phyloP scores from a whole-genome alignment of 2,329 filamentous ascomycete genomes.

The Neonectria hederae region DNA sequence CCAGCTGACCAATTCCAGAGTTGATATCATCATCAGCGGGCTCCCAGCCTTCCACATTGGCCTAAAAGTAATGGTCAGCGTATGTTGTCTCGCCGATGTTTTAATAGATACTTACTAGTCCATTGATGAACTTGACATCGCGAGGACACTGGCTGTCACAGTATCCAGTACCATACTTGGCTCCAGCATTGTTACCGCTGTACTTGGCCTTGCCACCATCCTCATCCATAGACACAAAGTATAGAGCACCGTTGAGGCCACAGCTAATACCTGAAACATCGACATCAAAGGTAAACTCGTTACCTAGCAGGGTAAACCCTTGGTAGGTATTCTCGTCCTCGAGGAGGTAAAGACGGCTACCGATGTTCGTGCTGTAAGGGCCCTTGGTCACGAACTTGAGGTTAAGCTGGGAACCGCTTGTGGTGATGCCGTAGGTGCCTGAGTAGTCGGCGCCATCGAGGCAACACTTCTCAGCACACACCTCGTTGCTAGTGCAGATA shows the following conservation, averaged over 20 bases:
- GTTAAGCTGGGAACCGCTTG: constrained; percentile 61
- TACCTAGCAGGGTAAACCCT: constrained; percentile 70
- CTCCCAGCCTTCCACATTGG: constrained; percentile 62
- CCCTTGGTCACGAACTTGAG: constrained; percentile 67
- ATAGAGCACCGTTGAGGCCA: constrained; percentile 77
- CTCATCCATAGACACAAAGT: constrained; percentile 70
- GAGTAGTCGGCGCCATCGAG: constrained; percentile 64
- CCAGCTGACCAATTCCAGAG: constrained; percentile 61
- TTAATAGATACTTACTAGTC: constrained; percentile 48
- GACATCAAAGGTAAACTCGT: constrained; percentile 78
- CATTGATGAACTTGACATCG: constrained; percentile 67
- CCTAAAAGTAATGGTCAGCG: constrained; percentile 44
- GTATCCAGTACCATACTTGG: constrained; percentile 69
- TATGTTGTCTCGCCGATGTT: constrained; percentile 29
- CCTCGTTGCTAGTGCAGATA: constrained; percentile 51
- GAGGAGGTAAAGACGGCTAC: constrained; percentile 72
- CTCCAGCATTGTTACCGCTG: constrained; percentile 60
- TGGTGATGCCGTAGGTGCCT: constrained; percentile 62
- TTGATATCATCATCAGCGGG: constrained; percentile 63
- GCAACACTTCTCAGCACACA: constrained; percentile 61
- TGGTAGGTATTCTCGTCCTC: constrained; percentile 69
- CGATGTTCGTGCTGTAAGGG: constrained; percentile 57
- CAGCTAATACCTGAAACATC: constrained; percentile 75
- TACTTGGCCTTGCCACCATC: constrained; percentile 65
- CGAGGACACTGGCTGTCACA: constrained; percentile 64